These are phyloP conservation scores for Xylaria palmicola DNA, from an alignment of 495 filamentous ascomycete genomes.

Conservation along the genomic window DNA sequence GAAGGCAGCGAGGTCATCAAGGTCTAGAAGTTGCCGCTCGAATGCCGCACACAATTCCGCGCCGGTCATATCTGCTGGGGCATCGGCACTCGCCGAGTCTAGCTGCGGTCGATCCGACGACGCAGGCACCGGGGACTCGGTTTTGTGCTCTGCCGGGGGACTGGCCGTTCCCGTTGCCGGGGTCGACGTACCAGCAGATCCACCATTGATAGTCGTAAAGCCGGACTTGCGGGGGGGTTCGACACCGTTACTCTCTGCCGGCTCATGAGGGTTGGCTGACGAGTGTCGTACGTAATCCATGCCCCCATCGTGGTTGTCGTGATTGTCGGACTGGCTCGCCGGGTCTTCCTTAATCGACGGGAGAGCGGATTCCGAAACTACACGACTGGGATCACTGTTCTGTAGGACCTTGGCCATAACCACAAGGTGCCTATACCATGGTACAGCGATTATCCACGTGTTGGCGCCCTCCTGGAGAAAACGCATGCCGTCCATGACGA, in stretches of 20 bases:
- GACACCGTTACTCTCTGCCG: slow-evolving; percentile 37
- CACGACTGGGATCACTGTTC: slow-evolving; percentile 26
- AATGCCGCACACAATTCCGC: slow-evolving; percentile 49
- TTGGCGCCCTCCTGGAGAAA: slow-evolving; percentile 48
- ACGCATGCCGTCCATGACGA: slow-evolving; percentile 49
- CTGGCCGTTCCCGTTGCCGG: slow-evolving; percentile 38
- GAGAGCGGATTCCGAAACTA: slow-evolving; percentile 27
- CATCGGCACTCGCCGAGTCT: slow-evolving; percentile 18
- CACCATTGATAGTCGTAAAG: slow-evolving; percentile 51
- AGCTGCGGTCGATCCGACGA: slow-evolving; percentile 28
- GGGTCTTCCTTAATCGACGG: slow-evolving; percentile 47
- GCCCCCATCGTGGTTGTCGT: slow-evolving; percentile 39
- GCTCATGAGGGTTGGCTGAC: slow-evolving; percentile 26
- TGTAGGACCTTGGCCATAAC: slow-evolving; percentile 52
- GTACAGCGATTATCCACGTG: slow-evolving; percentile 49
- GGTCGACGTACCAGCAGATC: slow-evolving; percentile 40
- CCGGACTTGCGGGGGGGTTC: slow-evolving; percentile 49
- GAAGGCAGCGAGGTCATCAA: slow-evolving; percentile 52
- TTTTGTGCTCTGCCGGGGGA: slow-evolving; percentile 34
- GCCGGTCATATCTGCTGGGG: slow-evolving; percentile 46
- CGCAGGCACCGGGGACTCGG: slow-evolving; percentile 38
- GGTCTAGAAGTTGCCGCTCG: slow-evolving; percentile 49
- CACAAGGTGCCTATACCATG: slow-evolving; percentile 49
- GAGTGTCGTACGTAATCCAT: slow-evolving; percentile 47
- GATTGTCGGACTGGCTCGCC: slow-evolving; percentile 43